Base-by-base conservation (phyloP, 2,329 filamentous ascomycete species). In the Raffaelea albimanens region DNA sequence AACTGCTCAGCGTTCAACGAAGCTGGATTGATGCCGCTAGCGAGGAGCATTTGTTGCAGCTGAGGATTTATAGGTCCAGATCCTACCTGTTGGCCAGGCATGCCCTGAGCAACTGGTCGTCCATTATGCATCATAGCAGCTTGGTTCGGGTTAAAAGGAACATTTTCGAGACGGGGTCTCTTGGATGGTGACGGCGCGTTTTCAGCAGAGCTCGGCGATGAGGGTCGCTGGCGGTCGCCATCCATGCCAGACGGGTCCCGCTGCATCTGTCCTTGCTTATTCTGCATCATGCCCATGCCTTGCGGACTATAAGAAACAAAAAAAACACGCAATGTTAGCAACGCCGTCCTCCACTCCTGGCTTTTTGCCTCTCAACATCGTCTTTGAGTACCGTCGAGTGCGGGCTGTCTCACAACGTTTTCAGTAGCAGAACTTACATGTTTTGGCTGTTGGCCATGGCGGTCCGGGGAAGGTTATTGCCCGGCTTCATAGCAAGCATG, bases 121-220 rank as follows among this genome's bases (percentile, higher is more conserved):
- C 84, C 85, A 65, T 87, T 87, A 47, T 81, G 79, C 68, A 85
- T 84, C 76, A 90, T 85, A 53, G 67, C 72, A 49, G 69, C 68
- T 57, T 83, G 84, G 60, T 82, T 82, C 53, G 82, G 81, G 61
- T 87, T 87, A 66, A 87, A 88, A 10, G 75, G 75, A 31, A 75
- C 78, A 59, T 83, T 82, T 54, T 90, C 87, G 51, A 95, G 77
- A 49, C 90, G 85, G 49, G 83, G 87, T 59, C 90, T 80, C 71
- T 97, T 97, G 53, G 86, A 91, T 2, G 91, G 91, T 29, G 91
- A 97, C 4, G 89, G 88, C 22, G 87, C 89, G 59, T 93, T 93
- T 46, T 96, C 90, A 47, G 82, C 83, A 34, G 84, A 83, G 44
- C 82, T 81, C 8, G 91, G 91, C 31, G 91, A 95, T 49, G 83